Conservation (phyloP, 78 protist species). For the Polysphondylium violaceum region DNA sequence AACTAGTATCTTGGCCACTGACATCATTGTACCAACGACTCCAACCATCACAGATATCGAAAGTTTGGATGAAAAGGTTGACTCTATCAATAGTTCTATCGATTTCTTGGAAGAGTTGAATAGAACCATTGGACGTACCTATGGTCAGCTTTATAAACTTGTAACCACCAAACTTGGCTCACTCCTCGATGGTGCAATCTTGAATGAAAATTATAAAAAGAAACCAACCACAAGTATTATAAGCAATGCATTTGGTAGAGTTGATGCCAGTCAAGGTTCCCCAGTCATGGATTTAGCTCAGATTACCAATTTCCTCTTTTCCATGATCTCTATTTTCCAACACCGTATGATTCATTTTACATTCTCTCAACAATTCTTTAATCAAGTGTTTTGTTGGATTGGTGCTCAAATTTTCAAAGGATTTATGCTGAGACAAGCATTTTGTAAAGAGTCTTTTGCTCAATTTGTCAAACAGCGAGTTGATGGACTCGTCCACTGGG, state of each 20-base stretch:
- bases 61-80: neutral
- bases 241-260: neutral
- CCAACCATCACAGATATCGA: conserved; percentile 36
- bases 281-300: neutral
- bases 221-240: neutral
- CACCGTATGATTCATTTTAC: conserved; percentile 54
- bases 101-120: conserved; percentile 45
- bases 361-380: conserved; percentile 68
- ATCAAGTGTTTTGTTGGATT: conserved; percentile 67
- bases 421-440: conserved; percentile 42
- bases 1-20: too few relatives aligned
- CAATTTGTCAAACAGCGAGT: conserved; percentile 25
- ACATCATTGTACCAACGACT: conserved; percentile 1
- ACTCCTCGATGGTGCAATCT: conserved; percentile 32
- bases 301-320: conserved; percentile 11
- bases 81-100: neutral
- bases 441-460: conserved; percentile 50
- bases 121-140: conserved; percentile 31
- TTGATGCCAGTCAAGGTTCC: neutral
- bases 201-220: conserved; percentile 66
- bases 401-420: conserved; percentile 17
- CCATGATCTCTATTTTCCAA: conserved; percentile 48
- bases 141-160: conserved; percentile 21
- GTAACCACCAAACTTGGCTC: neutral
- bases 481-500: conserved; percentile 30